Base-by-base conservation (phyloP, 495 filamentous ascomycete species). In the Trichoderma reesei region DNA sequence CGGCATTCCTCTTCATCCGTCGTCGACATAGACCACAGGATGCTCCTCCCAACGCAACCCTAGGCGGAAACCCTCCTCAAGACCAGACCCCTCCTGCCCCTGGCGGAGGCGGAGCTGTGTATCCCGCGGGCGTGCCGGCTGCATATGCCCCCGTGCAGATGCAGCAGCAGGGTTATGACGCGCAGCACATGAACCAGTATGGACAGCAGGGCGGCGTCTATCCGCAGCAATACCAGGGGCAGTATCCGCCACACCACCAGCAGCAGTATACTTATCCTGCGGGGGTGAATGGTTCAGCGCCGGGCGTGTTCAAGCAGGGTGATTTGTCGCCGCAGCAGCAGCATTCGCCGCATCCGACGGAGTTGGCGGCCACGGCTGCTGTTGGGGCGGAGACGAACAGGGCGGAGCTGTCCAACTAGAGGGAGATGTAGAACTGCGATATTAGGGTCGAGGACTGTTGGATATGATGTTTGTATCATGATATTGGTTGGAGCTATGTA, bases 91-190 rank as follows among this genome's bases (percentile, higher is more conserved):
- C 13, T 9, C 33, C 38, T 14, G 38, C 59, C 3, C n/a, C n/a
- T n/a, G n/a, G n/a, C n/a, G n/a, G n/a, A n/a, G 51, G 33, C 8
- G 36, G 38, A 39, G 8, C 38, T 6, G 48, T 39, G 1, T 61
- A 61, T 33, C 59, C 59, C 33, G 38, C 59, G 14, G 59, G 59
- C 34, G 59, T 61, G 34, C 59, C 59, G 36, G 36, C 59, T 9
- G 59, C 31, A n/a, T 60, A 37, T n/a, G 7, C 8, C 7, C 48
- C 48, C 11, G 20, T 56, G 48, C 59, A 33, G 13, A 61, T 41
- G 59, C 59, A 61, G 33, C 37, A 4, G 37, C 48, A 56, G 18
- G 48, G 48, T 26, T 56, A 56, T 14, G 42, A 46, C 16, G 6
- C 42, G n/a, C n/a, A n/a, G 4, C 42, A 46, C 42, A 46, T 46